Evolutionary conservation across 2,329 filamentous ascomycete genomes (phyloP).

Genomic region (Cadophora sp.): DNA sequence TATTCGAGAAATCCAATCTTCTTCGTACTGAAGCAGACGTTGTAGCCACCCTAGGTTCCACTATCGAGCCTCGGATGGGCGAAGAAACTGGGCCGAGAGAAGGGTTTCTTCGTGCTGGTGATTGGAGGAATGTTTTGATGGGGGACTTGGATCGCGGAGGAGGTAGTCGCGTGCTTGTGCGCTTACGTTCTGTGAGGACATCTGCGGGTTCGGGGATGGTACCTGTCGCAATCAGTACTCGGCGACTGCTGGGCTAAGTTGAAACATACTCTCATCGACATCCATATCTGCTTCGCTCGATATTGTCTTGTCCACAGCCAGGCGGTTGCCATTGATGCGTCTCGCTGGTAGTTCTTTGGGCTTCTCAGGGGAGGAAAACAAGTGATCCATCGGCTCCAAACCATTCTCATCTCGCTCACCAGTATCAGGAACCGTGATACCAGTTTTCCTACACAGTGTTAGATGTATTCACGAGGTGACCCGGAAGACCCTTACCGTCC

Average conservation of each 20-base stretch:
- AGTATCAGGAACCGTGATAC: conserved; percentile 78
- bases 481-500: conserved; percentile 52
- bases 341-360: conserved; percentile 34
- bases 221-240: conserved; percentile 46
- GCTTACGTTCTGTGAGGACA: conserved; percentile 50
- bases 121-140: conserved; percentile 45
- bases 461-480: conserved; percentile 29
- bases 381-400: conserved; percentile 83
- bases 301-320: conserved; percentile 50
- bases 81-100: conserved; percentile 43
- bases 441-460: conserved; percentile 75
- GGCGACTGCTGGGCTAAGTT: neutral
- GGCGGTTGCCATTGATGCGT: conserved; percentile 15
- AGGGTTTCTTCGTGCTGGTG: conserved; percentile 45
- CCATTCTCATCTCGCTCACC: conserved; percentile 89
- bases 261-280: conserved; percentile 62
- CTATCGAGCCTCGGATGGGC: conserved; percentile 39
- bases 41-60: conserved; percentile 37
- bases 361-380: conserved; percentile 88
- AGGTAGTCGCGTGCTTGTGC: conserved; percentile 41
- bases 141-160: conserved; percentile 46
- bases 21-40: conserved; percentile 40
- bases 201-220: conserved; percentile 56
- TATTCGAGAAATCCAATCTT: conserved; percentile 44
- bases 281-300: conserved; percentile 67